Percentiles rank a stretch among this genome's conserved stretches.
Evolutionary conservation across 148 eudicot genomes (phyloP).

Genomic region (Fagopyrum homotropicum): DNA sequence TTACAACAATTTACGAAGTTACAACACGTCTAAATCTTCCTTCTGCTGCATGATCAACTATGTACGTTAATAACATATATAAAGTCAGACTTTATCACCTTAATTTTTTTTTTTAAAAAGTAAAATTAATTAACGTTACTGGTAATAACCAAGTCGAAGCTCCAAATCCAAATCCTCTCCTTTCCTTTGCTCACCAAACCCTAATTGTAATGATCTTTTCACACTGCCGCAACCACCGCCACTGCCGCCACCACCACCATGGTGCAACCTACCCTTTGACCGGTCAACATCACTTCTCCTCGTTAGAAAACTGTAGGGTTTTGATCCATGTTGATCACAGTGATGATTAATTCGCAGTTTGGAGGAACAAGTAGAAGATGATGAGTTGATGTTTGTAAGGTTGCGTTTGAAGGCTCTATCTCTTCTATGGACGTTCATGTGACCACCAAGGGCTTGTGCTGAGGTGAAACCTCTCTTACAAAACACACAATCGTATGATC

Average conservation of each 20-base stretch:
- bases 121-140: neutral
- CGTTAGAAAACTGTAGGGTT: neutral
- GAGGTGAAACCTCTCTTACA: constrained; percentile 13
- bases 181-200: neutral
- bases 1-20: no score
- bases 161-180: constrained; percentile 4
- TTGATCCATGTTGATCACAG: neutral
- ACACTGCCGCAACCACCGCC: neutral
- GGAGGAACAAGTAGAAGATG: neutral
- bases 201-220: neutral
- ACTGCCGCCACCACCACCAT: neutral
- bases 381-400: neutral
- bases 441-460: constrained; percentile 10
- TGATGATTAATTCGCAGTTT: neutral
- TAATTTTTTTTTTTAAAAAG: no score
- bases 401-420: neutral
- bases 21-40: no score
- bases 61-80: no score
- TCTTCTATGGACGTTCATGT: constrained; percentile 9
- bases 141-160: constrained; percentile 7
- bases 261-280: neutral
- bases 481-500: constrained; percentile 10
- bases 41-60: no score
- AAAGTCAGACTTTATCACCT: no score
- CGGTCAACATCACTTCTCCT: neutral